Conservation (phyloP, 345 rosid genomes). For the Toxicodendron radicans region DNA sequence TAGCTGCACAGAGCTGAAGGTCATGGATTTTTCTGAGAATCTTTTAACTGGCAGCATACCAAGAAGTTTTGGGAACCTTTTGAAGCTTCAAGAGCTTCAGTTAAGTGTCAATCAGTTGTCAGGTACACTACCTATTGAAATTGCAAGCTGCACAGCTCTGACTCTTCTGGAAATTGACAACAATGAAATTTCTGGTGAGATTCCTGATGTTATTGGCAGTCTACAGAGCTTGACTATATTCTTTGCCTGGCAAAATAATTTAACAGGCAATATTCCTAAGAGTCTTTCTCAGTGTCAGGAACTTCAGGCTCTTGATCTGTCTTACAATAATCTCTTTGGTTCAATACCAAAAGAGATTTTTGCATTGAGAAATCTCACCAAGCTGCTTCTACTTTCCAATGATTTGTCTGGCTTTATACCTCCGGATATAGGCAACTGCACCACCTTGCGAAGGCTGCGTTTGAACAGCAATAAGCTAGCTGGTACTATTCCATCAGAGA, state of each 20-base stretch:
- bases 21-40: slow-evolving; percentile 77
- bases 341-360: slow-evolving; percentile 66
- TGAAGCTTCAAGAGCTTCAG: slow-evolving; percentile 83
- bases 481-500: slow-evolving; percentile 77
- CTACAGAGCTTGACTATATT: slow-evolving; percentile 70
- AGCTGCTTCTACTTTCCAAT: slow-evolving; percentile 76
- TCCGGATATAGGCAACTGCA: slow-evolving; percentile 82
- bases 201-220: slow-evolving; percentile 62
- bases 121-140: slow-evolving; percentile 68
- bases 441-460: slow-evolving; percentile 61
- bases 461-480: slow-evolving; percentile 67
- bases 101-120: slow-evolving; percentile 85
- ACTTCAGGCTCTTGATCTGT: slow-evolving; percentile 91
- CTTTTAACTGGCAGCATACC: slow-evolving; percentile 83
- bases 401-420: slow-evolving; percentile 76
- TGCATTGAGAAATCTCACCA: slow-evolving; percentile 68
- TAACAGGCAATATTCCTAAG: slow-evolving; percentile 72
- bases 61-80: slow-evolving; percentile 64
- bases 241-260: slow-evolving; percentile 89
- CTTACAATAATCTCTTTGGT: slow-evolving; percentile 77
- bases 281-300: slow-evolving; percentile 64
- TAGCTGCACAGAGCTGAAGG: slow-evolving; percentile 58
- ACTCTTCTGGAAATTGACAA: slow-evolving; percentile 81
- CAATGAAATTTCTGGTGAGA: slow-evolving; percentile 71
- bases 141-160: slow-evolving; percentile 65